A percentile compares a stretch with the other conserved stretches of the same genome.
Conservation (phyloP, 1,139 yeast species). For the Taphrina populina region DNA sequence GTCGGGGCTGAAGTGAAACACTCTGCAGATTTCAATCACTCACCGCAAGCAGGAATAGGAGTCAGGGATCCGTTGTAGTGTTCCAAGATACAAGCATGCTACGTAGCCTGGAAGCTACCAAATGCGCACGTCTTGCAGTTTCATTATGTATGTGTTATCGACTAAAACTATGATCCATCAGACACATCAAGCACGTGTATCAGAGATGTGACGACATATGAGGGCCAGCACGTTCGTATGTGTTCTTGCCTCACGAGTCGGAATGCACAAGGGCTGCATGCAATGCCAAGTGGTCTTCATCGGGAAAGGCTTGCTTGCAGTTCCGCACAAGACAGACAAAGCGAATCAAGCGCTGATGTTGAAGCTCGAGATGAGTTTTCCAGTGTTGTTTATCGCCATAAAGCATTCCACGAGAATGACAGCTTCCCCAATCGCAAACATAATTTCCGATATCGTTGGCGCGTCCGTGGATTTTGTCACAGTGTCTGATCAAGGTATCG, state of each 20-base stretch:
- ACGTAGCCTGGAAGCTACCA: too few relatives aligned
- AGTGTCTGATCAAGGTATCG: constrained; percentile 7
- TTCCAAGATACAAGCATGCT: too few relatives aligned
- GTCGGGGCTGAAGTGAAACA: too few relatives aligned
- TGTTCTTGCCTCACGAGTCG: not conserved
- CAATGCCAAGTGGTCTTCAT: constrained; percentile 10
- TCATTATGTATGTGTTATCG: too few relatives aligned
- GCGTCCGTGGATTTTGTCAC: constrained; percentile 12
- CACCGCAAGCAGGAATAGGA: too few relatives aligned
- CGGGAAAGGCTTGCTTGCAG: constrained; percentile 15
- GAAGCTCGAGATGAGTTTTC: constrained; percentile 17
- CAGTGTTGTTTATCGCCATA: not conserved
- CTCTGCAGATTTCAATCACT: too few relatives aligned
- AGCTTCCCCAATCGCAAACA: constrained; percentile 12
- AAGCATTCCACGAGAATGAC: not conserved
- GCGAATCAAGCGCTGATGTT: constrained; percentile 15
- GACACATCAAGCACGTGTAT: too few relatives aligned
- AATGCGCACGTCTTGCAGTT: too few relatives aligned
- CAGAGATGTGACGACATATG: too few relatives aligned
- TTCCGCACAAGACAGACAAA: not conserved
- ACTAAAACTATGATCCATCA: too few relatives aligned
- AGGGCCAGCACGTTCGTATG: too few relatives aligned
- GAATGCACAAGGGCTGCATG: not conserved
- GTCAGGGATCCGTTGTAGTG: too few relatives aligned
- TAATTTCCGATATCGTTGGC: constrained; percentile 1